Base-by-base conservation (phyloP, 1,284 basidiomycete genomes). In the Heterobasidion irregulare region DNA sequence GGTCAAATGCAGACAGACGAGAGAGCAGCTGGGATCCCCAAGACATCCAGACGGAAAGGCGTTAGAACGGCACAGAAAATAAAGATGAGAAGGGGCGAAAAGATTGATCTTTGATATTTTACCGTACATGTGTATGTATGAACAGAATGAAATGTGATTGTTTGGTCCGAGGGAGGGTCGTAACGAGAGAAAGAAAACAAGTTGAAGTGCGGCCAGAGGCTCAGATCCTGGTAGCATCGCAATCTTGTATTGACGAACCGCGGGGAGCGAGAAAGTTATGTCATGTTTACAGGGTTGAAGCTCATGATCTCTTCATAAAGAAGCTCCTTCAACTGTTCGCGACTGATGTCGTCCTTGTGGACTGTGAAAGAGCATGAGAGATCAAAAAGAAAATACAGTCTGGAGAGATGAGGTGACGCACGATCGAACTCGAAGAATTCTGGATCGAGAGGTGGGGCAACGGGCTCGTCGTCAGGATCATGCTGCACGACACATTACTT, bases 361-460 rank as follows among this genome's bases (percentile, higher is more conserved):
- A 93, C 88, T 91, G 66, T 53, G 35, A 38, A 12, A 32, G 46
- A 35, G 46, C 6, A 47, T 32, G 16, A 9, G 9, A 12, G 1
- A 41, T 8, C 47, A 33, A 53, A 7, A 47, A 56, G 6, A 41
- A 16, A 16, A 8, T 34, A 33, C n/a, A 47, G 9, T 41, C 12
- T 19, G 32, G 16, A 32, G 15, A 15, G n/a, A 13, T 36, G 51
- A 18, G 6, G 38, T 45, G 8, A 69, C 73, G 56, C 56, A 79
- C 79, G 70, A 63, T 97, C 94, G 68, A 97, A 97, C 65, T 94
- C 92, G 70, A 98, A 97, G 77, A 97, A 97, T 61, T 87, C 83
- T 2, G 91, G 86, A 59, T 92, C 88, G 50, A 98, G 82, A 33
- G 94, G 93, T 12, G 92, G 88, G 1, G 94, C 93, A 15, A 86